phyloP scores from a whole-genome alignment of 345 rosid genomes.

The Salix koriyanagi region DNA sequence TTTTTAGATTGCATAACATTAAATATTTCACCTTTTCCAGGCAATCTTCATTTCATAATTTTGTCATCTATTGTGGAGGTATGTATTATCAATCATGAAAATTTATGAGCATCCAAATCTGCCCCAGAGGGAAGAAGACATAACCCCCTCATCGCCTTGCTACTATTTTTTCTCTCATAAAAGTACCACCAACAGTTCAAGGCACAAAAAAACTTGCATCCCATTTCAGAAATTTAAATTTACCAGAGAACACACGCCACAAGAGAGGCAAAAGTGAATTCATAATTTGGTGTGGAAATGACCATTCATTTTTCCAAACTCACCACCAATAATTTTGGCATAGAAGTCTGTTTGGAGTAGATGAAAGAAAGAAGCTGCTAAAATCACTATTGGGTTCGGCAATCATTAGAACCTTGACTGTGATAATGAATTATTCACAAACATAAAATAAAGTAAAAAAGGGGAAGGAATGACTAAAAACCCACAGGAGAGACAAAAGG shows the following conservation, averaged over 20 bases:
- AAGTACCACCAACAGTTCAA: not conserved
- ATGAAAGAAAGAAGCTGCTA: not conserved
- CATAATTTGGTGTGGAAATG: not conserved
- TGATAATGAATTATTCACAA: not conserved
- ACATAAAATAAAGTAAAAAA: not conserved
- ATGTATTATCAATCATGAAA: not conserved
- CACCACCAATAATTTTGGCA: conserved; percentile 1
- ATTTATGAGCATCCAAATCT: not conserved
- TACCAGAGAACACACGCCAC: not conserved
- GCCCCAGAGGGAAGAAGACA: not conserved
- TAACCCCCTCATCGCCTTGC: not conserved
- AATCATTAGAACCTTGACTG: conserved; percentile 1
- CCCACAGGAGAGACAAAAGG: not conserved
- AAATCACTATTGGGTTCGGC: not conserved
- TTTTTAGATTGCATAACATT: not conserved
- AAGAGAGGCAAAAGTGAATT: not conserved
- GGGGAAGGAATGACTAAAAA: not conserved
- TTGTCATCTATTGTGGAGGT: not conserved
- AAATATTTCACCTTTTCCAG: not conserved
- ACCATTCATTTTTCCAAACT: not conserved
- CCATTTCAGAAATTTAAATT: not conserved
- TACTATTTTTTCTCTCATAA: not conserved
- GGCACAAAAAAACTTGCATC: not conserved
- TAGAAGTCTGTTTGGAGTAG: conserved; percentile 3
- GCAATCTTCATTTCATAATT: not conserved